phyloP scores from a whole-genome alignment of 805 yeast species.

The Lipomyces starkeyi region DNA sequence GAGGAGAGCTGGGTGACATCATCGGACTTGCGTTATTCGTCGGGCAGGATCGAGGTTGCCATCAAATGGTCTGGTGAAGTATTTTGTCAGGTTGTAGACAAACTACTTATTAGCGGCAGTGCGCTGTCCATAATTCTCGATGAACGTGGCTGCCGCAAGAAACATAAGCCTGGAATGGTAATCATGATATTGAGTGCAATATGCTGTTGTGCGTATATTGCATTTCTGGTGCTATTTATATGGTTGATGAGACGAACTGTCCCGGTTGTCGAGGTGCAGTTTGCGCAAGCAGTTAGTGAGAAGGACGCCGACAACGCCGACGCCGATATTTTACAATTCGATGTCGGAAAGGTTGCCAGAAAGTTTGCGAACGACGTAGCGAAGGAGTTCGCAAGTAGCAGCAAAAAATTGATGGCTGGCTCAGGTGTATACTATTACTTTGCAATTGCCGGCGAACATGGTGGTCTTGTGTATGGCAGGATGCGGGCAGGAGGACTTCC shows the following conservation, averaged over 20 bases:
- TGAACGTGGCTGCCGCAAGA: no score
- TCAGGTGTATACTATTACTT: not conserved
- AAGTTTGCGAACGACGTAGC: constrained; percentile 3
- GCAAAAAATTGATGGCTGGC: not conserved
- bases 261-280: not conserved
- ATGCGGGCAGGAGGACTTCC: not conserved
- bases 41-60: constrained; percentile 3
- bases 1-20: constrained; percentile 5
- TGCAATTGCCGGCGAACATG: not conserved
- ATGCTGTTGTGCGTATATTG: not conserved
- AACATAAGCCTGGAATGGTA: no score
- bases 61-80: not conserved
- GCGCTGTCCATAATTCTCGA: no score
- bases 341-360: constrained; percentile 3
- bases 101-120: no score
- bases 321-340: not conserved
- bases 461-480: constrained; percentile 4
- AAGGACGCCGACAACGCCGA: not conserved
- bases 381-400: not conserved
- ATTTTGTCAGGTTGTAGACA: no score
- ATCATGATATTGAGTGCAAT: not conserved
- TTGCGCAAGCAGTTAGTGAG: constrained; percentile 1
- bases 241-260: not conserved
- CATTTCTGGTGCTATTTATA: no score
- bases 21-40: not conserved